Percentiles rank a stretch among this genome's conserved stretches.
Evolutionary conservation across 352 stramenopile species (phyloP).

Genomic region (Phytophthora uliginosa): DNA sequence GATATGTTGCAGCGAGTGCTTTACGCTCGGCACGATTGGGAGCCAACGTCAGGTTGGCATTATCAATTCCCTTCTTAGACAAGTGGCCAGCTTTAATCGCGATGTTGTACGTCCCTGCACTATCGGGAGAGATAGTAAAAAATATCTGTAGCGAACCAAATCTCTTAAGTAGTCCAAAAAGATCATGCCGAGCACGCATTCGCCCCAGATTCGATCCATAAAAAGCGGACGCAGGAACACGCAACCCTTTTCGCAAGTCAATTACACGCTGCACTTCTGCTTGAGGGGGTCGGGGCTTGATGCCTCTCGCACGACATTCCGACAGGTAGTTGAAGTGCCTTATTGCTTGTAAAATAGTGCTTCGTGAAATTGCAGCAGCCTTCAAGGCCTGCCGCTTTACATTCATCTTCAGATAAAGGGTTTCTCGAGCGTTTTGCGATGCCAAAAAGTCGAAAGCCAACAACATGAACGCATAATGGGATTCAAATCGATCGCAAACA

Average conservation of each 20-base stretch:
- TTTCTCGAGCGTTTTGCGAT: constrained; percentile 9
- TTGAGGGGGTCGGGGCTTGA: not conserved
- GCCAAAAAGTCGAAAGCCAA: constrained; percentile 34
- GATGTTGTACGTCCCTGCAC: constrained; percentile 12
- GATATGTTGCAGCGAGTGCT: constrained; percentile 17
- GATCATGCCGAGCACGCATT: constrained; percentile 12
- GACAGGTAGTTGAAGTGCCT: constrained; percentile 24
- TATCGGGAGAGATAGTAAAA: constrained; percentile 40
- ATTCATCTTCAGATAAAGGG: constrained; percentile 33
- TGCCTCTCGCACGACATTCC: not conserved
- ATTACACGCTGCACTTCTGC: constrained; percentile 17
- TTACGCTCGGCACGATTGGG: constrained; percentile 15
- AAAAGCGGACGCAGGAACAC: constrained; percentile 19
- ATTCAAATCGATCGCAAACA: constrained; percentile 33
- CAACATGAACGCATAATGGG: constrained; percentile 36
- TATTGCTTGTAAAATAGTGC: constrained; percentile 18
- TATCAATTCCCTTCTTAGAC: not conserved
- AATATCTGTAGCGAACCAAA: constrained; percentile 37
- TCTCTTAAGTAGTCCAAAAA: constrained; percentile 37
- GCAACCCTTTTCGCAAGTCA: constrained; percentile 29
- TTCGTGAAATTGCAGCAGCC: not conserved
- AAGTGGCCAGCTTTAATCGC: not conserved
- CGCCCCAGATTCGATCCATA: constrained; percentile 32
- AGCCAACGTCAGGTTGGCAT: not conserved
- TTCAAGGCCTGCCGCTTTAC: constrained; percentile 18